Evolutionary conservation across 108 stramenopile species (phyloP).

Genomic region (Conticribra guillardii): DNA sequence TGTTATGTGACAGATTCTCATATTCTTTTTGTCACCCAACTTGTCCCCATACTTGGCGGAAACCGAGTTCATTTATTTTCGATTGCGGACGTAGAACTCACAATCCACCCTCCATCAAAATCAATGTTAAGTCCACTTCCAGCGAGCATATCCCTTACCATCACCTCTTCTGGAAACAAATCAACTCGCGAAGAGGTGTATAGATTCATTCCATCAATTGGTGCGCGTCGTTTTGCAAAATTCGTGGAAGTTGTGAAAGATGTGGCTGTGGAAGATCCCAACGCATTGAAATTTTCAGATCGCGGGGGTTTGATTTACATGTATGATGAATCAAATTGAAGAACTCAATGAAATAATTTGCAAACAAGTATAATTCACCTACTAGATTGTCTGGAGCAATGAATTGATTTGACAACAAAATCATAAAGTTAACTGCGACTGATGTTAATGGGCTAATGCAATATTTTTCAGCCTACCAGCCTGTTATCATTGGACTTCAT

Average conservation of each 20-base stretch:
- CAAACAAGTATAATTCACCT: no score
- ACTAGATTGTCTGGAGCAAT: no score
- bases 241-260: constrained; percentile 75
- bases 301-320: constrained; percentile 40
- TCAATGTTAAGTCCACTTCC: constrained; percentile 76
- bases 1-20: constrained; percentile 70
- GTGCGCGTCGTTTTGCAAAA: constrained; percentile 70
- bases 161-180: constrained; percentile 31
- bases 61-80: constrained; percentile 56
- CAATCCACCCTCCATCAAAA: constrained; percentile 55
- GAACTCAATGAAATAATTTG: no score
- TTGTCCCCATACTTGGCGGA: constrained; percentile 76
- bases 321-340: constrained; percentile 26
- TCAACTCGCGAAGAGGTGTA: constrained; percentile 58
- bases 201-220: constrained; percentile 75
- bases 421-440: no score
- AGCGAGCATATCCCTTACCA: constrained; percentile 61
- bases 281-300: constrained; percentile 54
- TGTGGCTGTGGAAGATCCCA: constrained; percentile 44
- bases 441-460: no score
- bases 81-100: constrained; percentile 68
- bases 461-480: no score
- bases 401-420: no score
- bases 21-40: constrained; percentile 70
- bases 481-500: no score